These are phyloP conservation scores for Xylogone sp. DNA, from an alignment of 2,329 filamentous ascomycete genomes.

Conservation along the genomic window DNA sequence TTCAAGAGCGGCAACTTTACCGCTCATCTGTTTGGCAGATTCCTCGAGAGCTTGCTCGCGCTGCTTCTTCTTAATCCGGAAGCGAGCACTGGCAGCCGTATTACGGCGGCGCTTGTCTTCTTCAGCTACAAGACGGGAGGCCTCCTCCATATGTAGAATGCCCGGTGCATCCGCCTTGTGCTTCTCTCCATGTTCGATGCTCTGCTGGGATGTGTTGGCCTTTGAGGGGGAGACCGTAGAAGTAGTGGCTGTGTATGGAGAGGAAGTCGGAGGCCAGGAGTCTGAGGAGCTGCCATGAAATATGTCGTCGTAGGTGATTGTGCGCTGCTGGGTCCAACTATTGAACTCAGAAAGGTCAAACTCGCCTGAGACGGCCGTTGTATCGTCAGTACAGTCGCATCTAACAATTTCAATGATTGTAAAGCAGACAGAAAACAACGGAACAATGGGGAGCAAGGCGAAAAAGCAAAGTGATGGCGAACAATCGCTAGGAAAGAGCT, in stretches of 20 bases:
- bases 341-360: slow-evolving; percentile 28
- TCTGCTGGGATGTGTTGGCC: no score
- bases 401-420: no score
- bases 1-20: slow-evolving; percentile 77
- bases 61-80: slow-evolving; percentile 95
- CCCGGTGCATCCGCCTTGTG: slow-evolving; percentile 30
- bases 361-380: slow-evolving; percentile 23
- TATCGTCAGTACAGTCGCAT: slow-evolving; percentile 23
- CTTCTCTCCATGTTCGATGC: slow-evolving; percentile 16
- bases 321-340: slow-evolving; percentile 14
- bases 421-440: slow-evolving; percentile 1
- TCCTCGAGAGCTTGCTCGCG: slow-evolving; percentile 82
- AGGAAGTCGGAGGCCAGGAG: slow-evolving; percentile 9
- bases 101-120: slow-evolving; percentile 89
- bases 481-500: slow-evolving; percentile 4
- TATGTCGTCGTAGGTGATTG: slow-evolving; percentile 6
- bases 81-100: slow-evolving; percentile 82
- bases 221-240: slow-evolving; percentile 6
- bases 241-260: neutral
- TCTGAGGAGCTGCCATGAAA: slow-evolving; percentile 10
- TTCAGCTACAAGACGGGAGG: slow-evolving; percentile 70
- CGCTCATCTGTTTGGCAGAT: slow-evolving; percentile 76
- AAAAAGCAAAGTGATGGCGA: neutral
- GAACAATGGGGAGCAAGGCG: slow-evolving; percentile 4
- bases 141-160: slow-evolving; percentile 60